Conservation (phyloP, 2,329 filamentous ascomycete genomes). For the Monilinia vaccinii-corymbosi region DNA sequence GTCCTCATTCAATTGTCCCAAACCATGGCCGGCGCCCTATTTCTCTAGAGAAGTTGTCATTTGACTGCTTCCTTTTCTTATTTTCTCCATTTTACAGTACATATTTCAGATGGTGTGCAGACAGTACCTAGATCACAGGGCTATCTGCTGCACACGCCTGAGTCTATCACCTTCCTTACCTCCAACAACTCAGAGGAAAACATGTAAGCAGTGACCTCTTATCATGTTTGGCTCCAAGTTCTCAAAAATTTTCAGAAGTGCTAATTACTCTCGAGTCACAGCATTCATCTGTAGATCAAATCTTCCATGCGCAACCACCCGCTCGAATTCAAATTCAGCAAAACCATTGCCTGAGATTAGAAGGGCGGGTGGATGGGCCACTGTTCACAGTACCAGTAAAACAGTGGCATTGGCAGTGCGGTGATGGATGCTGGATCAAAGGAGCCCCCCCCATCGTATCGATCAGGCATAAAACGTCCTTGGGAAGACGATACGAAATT, state of each 20-base stretch:
- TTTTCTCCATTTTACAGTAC: neutral
- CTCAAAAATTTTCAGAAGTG: neutral
- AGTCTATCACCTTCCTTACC: constrained; percentile 7
- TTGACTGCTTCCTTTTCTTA: constrained; percentile 6
- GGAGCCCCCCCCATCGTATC: constrained; percentile 23
- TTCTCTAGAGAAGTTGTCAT: constrained; percentile 4
- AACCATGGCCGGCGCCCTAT: constrained; percentile 2
- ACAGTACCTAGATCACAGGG: constrained; percentile 9
- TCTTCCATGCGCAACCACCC: neutral
- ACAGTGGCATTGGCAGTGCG: constrained; percentile 18
- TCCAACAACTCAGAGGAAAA: constrained; percentile 4
- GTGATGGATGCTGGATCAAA: constrained; percentile 27
- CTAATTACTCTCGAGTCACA: neutral
- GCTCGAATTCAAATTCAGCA: neutral
- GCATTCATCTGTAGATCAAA: neutral
- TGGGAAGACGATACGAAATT: constrained; percentile 21
- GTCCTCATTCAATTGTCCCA: constrained; percentile 4
- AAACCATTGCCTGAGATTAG: constrained; percentile 13
- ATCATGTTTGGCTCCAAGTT: neutral
- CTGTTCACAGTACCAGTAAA: constrained; percentile 17
- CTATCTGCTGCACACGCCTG: constrained; percentile 11
- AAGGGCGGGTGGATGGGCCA: constrained; percentile 29
- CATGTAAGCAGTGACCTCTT: constrained; percentile 19
- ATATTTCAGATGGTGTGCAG: constrained; percentile 10
- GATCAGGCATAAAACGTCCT: constrained; percentile 24